These are phyloP conservation scores for Rauvolfia tetraphylla DNA, from an alignment of 257 asterid genomes.

Conservation along the genomic window DNA sequence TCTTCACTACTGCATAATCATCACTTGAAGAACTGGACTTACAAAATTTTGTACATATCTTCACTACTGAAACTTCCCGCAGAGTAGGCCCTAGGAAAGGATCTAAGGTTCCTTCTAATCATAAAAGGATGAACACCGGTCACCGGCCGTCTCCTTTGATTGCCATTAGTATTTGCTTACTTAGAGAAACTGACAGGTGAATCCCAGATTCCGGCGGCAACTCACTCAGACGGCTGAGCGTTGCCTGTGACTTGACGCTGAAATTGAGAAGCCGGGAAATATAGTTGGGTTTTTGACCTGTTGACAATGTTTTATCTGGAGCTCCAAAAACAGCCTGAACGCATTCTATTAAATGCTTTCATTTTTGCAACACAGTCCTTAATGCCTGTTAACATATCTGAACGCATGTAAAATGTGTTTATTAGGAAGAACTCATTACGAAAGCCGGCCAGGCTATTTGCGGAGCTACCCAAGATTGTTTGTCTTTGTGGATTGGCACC, in stretches of 20 bases:
- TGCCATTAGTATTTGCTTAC: neutral
- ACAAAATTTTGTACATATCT: slow-evolving; percentile 25
- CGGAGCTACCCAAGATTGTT: too few relatives aligned
- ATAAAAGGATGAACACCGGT: neutral
- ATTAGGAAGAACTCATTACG: too few relatives aligned
- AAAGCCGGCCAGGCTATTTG: too few relatives aligned
- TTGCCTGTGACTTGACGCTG: neutral
- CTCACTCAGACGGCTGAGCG: neutral
- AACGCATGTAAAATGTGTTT: too few relatives aligned
- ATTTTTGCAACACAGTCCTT: too few relatives aligned
- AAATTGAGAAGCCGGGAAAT: neutral
- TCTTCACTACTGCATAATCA: neutral
- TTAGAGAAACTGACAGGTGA: slow-evolving; percentile 1
- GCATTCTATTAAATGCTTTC: too few relatives aligned
- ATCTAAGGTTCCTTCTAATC: neutral
- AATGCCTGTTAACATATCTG: too few relatives aligned
- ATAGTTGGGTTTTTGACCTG: too few relatives aligned
- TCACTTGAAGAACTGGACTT: slow-evolving; percentile 1
- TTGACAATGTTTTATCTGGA: too few relatives aligned
- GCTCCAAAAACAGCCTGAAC: too few relatives aligned
- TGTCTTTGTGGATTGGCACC: too few relatives aligned
- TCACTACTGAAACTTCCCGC: neutral
- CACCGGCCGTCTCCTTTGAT: neutral
- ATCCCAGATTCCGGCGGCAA: neutral
- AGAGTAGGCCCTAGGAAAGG: slow-evolving; percentile 1